Base-by-base conservation (phyloP, 768 basidiomycete genomes). In the Stropharia rugosoannulata region DNA sequence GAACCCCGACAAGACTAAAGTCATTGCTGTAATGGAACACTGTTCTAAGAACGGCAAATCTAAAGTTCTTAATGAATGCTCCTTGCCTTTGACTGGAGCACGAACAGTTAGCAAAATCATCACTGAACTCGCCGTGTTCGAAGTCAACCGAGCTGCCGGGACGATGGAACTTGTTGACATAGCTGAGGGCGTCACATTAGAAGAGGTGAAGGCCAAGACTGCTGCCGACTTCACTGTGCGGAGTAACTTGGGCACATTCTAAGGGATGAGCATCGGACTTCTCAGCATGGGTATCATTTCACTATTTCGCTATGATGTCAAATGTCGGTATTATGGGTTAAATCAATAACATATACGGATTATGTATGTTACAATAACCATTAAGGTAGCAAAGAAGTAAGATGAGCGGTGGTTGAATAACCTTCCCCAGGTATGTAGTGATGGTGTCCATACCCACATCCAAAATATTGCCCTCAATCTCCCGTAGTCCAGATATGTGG, bases 1-100 rank as follows among this genome's bases (percentile, higher is more conserved):
- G 56, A 97, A 96, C 73, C 95, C 95, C 1, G 93, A 96, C 71
- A 87, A 88, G 72, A 98, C 95, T 40, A 95, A 89, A 71, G 88
- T 95, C 57, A 91, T 96, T 54, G 93, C 80, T 5, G 81, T 92
- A 32, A 90, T 93, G 83, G 95, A 97, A 64, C 95, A 96, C 72
- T 84, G 84, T 65, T 88, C 92, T 43, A 94, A 93, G 74, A 87
- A 93, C 64, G 95, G 94, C 40, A 86, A 84, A 62, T 88, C 89
- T 36, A 98, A 98, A 78, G 88, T 98, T 56, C 77, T 96, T 59
- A 77, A 84, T 64, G 72, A 87, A 65, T 97, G 95, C 64, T 74
- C 77, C 2, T 82, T 98, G 44, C 95, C 95, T 13, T 76, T 95
- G 43, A 98, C 95, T 0, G 95, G 95, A 13, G 92, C 92, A 16